Evolutionary conservation across 2,329 filamentous ascomycete genomes (phyloP), one percentile per base, ranked within the genome.

Genomic region (Talaromyces atroroseus): DNA sequence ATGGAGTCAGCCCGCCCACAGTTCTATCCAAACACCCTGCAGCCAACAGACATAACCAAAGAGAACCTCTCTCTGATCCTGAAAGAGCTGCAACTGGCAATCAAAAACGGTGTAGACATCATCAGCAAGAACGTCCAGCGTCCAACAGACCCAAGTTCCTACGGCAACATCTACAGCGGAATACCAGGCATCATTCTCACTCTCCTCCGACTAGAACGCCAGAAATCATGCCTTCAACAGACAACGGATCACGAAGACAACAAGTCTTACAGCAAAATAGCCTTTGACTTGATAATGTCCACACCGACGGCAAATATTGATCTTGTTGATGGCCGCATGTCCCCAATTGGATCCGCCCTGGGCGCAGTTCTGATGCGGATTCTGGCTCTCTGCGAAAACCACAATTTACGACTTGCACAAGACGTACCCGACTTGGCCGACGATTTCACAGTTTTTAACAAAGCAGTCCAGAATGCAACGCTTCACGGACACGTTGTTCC

Each of bases 141-240:
- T 8, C 64, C 63, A 24, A 61, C 61, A 12, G 61, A 64, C 52
- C 63, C 65, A 58, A 62, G 61, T 5, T 46, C 55, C 11, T 61
- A 60, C 53, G 71, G 63, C 42, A 61, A 68, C 47, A 61, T 72
- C 18, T 73, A 71, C 38, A 63, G 61, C 38, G 67, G 65, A 26
- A 63, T 65, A 59, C 62, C 57, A 73, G 73, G 73, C 12, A 63
- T 72, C 47, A 65, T 68, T 36, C 62, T 74, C 46, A 63, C 70
- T 44, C 72, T 73, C 49, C 63, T 74, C 12, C 71, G 73, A n/a
- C 64, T 75, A 16, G 65, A 67, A 11, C 69, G 67, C 21, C 72
- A 75, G 58, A 64, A 63, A 5, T 50, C 61, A 12, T 66, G 65
- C 10, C 50, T 74, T 16, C 55, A 46, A 1, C 58, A 61, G 12